Percentiles rank a stretch among this genome's conserved stretches.
Evolutionary conservation across 441 rosid species (phyloP).

Genomic region (Euphorbia celastroides): DNA sequence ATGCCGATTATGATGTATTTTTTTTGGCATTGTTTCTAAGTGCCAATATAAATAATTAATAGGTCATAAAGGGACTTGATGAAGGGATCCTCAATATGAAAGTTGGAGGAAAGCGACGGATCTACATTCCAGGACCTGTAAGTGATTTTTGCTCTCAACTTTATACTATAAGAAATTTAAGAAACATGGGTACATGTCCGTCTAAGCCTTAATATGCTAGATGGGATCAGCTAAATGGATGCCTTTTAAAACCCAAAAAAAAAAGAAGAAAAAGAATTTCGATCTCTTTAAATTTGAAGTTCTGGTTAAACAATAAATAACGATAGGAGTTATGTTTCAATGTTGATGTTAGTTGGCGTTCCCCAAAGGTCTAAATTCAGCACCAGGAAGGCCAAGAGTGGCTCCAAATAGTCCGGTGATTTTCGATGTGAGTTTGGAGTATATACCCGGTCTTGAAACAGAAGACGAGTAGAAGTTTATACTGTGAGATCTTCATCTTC

Average conservation of each 20-base stretch:
- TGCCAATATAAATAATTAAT: constrained; percentile 21
- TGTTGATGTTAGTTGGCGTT: constrained; percentile 63
- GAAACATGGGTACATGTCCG: background rate
- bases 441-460: constrained; percentile 78
- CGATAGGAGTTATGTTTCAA: background rate
- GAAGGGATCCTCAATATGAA: constrained; percentile 90
- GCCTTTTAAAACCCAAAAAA: too few relatives aligned
- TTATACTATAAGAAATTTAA: background rate
- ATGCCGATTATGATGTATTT: background rate
- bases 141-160: constrained; percentile 15
- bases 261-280: too few relatives aligned
- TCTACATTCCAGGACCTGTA: constrained; percentile 85
- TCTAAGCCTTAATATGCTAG: background rate
- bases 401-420: constrained; percentile 85
- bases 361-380: constrained; percentile 78
- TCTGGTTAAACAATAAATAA: too few relatives aligned
- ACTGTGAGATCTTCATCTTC: background rate
- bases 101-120: constrained; percentile 81
- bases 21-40: constrained; percentile 4
- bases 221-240: too few relatives aligned
- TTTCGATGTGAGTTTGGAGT: constrained; percentile 87
- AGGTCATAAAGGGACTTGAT: constrained; percentile 96
- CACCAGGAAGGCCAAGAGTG: constrained; percentile 97
- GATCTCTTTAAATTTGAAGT: background rate
- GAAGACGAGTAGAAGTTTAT: constrained; percentile 41